Base-by-base conservation (phyloP, 2,329 filamentous ascomycete species). In the Fusarium coffeatum region DNA sequence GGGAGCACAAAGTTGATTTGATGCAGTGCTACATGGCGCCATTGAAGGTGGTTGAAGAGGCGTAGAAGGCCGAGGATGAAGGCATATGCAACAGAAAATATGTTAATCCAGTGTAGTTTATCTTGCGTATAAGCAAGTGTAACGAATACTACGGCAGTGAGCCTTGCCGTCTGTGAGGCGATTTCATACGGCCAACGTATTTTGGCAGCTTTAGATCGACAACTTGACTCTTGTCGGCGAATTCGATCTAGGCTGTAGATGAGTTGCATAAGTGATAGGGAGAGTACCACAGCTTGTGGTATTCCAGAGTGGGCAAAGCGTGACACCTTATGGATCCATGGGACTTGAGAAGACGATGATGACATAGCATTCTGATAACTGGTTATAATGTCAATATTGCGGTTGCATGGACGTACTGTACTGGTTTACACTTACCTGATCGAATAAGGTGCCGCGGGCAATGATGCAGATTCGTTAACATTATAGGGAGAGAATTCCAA, bases 1-100 rank as follows among this genome's bases (percentile, higher is more conserved):
- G 76, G 72, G 48, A 83, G 76, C 42, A 83, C 78, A 61, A 83
- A 79, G 74, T 86, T 87, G 75, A 84, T 77, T 71, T 87, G 84
- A 60, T 85, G 82, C 46, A 87, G 76, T 16, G 81, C 79, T 51
- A 80, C 75, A 72, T 81, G 83, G 22, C 83, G 81, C 83, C 83
- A 86, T 67, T 78, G 76, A 55, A 81, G 64, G 60, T 83, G 76
- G 61, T 80, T 74, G 57, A 78, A 64, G 43, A 85, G 79, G 15
- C 84, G 80, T 27, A 80, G 50, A 23, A 86, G 74, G 25, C 84
- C 84, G 7, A 86, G 72, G 40, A 80, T 23, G 48, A 85, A 82
- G 41, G 79, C 78, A 68, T 85, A 85, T 49, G 74, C 76, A 23
- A 82, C 67, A 9, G 78, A 74, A 30, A 76, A 59, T 13, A 80